phyloP scores from a whole-genome alignment of 1,284 basidiomycete species.

The Apiotrichum domesticum region DNA sequence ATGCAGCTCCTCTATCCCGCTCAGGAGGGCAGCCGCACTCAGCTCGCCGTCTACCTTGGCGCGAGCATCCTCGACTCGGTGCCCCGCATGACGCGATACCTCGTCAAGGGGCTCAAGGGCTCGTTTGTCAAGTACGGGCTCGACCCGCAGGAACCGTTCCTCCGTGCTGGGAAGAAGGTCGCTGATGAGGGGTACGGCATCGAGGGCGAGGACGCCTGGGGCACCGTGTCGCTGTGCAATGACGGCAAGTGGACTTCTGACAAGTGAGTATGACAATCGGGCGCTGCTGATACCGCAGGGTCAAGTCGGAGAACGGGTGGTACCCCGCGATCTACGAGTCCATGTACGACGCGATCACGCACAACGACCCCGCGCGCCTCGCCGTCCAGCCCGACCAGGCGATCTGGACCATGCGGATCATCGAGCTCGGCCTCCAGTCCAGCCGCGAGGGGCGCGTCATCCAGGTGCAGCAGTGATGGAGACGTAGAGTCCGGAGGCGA shows the following conservation, averaged over 20 bases:
- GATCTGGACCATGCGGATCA: slow-evolving; percentile 22
- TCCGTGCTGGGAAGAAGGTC: slow-evolving; percentile 27
- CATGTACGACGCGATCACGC: slow-evolving; percentile 22
- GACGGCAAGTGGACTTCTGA: slow-evolving; percentile 6
- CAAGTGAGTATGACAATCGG: not conserved
- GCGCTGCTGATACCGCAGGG: not conserved
- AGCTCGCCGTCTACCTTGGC: slow-evolving; percentile 62
- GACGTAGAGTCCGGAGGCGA: too few relatives aligned
- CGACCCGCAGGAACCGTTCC: slow-evolving; percentile 66
- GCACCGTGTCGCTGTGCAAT: slow-evolving; percentile 7
- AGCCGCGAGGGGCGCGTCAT: slow-evolving; percentile 25
- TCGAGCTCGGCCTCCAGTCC: slow-evolving; percentile 29
- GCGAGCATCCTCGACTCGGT: slow-evolving; percentile 64
- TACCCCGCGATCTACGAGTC: slow-evolving; percentile 29
- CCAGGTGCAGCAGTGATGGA: slow-evolving; percentile 6
- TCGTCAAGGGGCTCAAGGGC: slow-evolving; percentile 57
- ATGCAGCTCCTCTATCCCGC: slow-evolving; percentile 62
- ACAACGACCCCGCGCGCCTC: slow-evolving; percentile 18
- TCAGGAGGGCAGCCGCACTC: slow-evolving; percentile 46
- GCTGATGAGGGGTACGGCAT: slow-evolving; percentile 19
- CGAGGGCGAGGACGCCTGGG: slow-evolving; percentile 21
- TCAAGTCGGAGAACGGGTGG: slow-evolving; percentile 11
- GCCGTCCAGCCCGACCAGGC: slow-evolving; percentile 27
- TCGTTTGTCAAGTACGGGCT: slow-evolving; percentile 69
- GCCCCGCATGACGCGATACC: slow-evolving; percentile 59